Evolutionary conservation across 768 basidiomycete species (phyloP), one percentile per base, ranked within the genome.

Genomic region (Russula griseocarnosa): DNA sequence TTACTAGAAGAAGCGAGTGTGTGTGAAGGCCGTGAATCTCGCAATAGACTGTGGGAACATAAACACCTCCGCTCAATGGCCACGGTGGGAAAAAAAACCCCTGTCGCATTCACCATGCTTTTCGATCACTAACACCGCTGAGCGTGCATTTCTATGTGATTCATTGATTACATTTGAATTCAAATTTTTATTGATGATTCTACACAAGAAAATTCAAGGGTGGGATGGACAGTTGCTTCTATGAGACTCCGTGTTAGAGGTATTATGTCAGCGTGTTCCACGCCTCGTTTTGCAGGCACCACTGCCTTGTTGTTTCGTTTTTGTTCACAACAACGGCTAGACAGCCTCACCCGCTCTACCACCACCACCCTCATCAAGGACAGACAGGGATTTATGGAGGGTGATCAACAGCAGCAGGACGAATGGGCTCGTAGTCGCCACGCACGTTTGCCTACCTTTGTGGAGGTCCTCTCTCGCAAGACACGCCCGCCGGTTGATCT

Each of bases 401-500:
- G 58, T 26, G 72, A 76, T 64, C 71, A 70, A 62, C 70, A 61
- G 40, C 72, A 72, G 18, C 86, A 88, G 68, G 88, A 92, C 75
- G 90, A 92, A 69, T 89, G 86, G 87, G 81, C 82, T 5, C 79
- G 75, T 66, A 85, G 78, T 73, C 84, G 90, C 74, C 82, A 81
- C 77, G 84, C 90, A 72, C 83, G 90, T 71, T 80, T 93, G 16
- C 91, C 90, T n/a, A 87, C 91, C 34, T 92, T 93, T 71, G 84
- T 86, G 26, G 94, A 98, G 78, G 94, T 98, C 54, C 82, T 98
- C 32, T 90, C 90, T 22, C 82, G 96, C 70, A 83, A 89, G 72
- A 97, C 96, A 38, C 79, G 91, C 65, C 93, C 97, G 0, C 97
- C 97, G 22, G 93, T 99, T 36, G 97, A 99, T 79, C 81, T 99